Percentiles rank a stretch among this genome's conserved stretches.
Evolutionary conservation across 2,329 filamentous ascomycete genomes (phyloP).

Genomic region (Podosphaera xanthii): DNA sequence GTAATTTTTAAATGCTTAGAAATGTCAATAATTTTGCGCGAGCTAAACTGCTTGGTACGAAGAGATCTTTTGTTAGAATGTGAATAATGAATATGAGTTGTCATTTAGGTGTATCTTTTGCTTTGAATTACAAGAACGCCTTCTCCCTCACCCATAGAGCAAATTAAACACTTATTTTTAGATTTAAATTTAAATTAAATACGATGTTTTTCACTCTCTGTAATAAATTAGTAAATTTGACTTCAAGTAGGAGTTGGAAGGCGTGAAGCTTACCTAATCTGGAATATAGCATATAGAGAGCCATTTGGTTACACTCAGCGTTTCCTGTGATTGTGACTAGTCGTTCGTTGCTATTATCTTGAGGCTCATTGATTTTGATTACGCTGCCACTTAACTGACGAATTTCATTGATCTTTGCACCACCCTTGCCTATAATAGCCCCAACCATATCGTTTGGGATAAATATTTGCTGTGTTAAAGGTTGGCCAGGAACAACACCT

Average conservation of each 20-base stretch:
- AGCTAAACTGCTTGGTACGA: too few relatives aligned
- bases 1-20: too few relatives aligned
- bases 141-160: too few relatives aligned
- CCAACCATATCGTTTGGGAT: constrained; percentile 99
- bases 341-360: constrained; percentile 96
- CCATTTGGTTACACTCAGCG: constrained; percentile 97
- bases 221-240: constrained; percentile 5
- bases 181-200: constrained; percentile 22
- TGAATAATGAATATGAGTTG: too few relatives aligned
- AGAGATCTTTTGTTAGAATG: too few relatives aligned
- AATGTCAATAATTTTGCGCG: too few relatives aligned
- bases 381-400: constrained; percentile 90
- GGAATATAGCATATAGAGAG: constrained; percentile 97
- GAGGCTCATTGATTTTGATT: constrained; percentile 98
- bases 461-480: constrained; percentile 92
- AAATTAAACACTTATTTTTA: too few relatives aligned
- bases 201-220: constrained; percentile 58
- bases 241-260: constrained; percentile 1
- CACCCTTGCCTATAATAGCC: constrained; percentile 95
- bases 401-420: constrained; percentile 98
- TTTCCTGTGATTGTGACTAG: constrained; percentile 94
- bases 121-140: too few relatives aligned
- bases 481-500: constrained; percentile 53
- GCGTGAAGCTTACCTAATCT: constrained; percentile 48
- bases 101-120: too few relatives aligned